phyloP scores from a whole-genome alignment of 345 rosid genomes.

The Salix koriyanagi region DNA sequence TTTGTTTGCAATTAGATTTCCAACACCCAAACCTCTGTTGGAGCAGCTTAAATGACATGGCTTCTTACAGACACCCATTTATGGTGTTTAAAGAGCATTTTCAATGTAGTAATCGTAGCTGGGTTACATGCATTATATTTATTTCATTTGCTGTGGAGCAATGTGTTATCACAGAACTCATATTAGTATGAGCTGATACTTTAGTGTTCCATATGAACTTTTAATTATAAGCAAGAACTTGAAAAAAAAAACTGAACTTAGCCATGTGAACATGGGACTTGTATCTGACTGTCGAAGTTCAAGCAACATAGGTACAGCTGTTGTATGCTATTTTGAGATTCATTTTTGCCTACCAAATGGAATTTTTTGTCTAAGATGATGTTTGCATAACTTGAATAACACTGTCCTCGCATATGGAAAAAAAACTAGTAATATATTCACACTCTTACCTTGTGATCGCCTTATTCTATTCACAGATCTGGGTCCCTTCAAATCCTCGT shows the following conservation, averaged over 20 bases:
- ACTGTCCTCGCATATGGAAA: not conserved
- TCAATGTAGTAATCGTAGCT: not conserved
- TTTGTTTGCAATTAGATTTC: not conserved
- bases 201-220: not conserved
- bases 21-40: not conserved
- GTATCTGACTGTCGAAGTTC: not conserved
- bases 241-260: not conserved
- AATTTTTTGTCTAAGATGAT: constrained; percentile 8
- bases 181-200: not conserved
- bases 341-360: not conserved
- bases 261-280: not conserved
- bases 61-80: not conserved
- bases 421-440: not conserved
- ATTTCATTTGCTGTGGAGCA: not conserved
- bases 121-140: not conserved
- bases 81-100: not conserved
- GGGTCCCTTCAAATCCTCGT: constrained; percentile 94
- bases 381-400: constrained; percentile 3
- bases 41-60: not conserved
- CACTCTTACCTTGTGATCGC: not conserved
- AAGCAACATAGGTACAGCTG: not conserved
- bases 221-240: not conserved
- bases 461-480: constrained; percentile 51
- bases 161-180: not conserved
- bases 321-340: not conserved